phyloP scores from a whole-genome alignment of 306 rosid genomes.

The Parietaria judaica region DNA sequence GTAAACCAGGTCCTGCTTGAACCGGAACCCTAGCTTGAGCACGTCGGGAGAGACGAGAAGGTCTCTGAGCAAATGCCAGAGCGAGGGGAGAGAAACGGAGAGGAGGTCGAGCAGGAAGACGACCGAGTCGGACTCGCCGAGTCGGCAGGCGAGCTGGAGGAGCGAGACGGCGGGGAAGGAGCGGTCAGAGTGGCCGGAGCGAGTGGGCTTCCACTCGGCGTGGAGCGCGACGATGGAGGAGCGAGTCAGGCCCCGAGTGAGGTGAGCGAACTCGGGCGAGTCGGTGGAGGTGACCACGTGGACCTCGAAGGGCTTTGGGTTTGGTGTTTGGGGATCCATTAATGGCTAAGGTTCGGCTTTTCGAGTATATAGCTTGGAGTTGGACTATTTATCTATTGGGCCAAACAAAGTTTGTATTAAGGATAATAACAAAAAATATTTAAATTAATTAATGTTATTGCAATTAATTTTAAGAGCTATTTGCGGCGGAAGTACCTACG shows the following conservation, averaged over 20 bases:
- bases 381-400: too few species aligned
- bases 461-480: too few species aligned
- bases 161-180: slow-evolving; percentile 59
- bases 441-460: too few species aligned
- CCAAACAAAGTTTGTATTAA: too few species aligned
- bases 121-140: slow-evolving; percentile 22
- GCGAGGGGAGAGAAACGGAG: slow-evolving; percentile 42
- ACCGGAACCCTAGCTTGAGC: slow-evolving; percentile 74
- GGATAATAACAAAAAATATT: too few species aligned
- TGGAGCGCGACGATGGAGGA: slow-evolving; percentile 66
- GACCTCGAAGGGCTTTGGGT: slow-evolving; percentile 27
- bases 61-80: slow-evolving; percentile 51
- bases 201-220: slow-evolving; percentile 90
- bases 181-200: slow-evolving; percentile 23
- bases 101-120: slow-evolving; percentile 65
- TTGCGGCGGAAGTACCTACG: too few species aligned
- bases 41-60: slow-evolving; percentile 49
- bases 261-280: slow-evolving; percentile 57
- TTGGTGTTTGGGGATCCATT: not conserved
- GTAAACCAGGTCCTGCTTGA: slow-evolving; percentile 79
- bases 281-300: slow-evolving; percentile 46
- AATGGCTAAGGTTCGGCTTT: too few species aligned
- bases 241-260: slow-evolving; percentile 38
- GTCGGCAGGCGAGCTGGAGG: slow-evolving; percentile 78
- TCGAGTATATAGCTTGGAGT: too few species aligned